Evolutionary conservation across 768 basidiomycete species (phyloP), one percentile per base, ranked within the genome.

Genomic region (Rhodotorula paludigena): DNA sequence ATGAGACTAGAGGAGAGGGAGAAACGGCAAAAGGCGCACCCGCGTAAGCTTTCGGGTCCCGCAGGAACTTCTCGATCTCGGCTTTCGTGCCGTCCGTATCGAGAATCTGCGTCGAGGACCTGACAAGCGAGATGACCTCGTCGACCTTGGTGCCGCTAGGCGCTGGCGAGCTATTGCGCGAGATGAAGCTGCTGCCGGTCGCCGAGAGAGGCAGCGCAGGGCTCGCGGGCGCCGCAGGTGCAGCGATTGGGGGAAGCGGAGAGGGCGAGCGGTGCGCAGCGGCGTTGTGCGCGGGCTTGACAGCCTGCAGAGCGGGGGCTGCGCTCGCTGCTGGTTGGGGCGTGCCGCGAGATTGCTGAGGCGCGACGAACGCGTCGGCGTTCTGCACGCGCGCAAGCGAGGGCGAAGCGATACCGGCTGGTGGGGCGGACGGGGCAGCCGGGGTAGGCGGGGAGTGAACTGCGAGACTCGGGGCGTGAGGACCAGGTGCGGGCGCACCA

Each of bases 11-110:
- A 30, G 33, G 9, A 14, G 42, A 33, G 16, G 36, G 30, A 21
- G 5, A 20, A 12, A 3, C 9, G 6, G 28, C 2, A 18, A 18
- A 3, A 11, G 28, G 32, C 57, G 51, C 38, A 66, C 69, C 53
- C 21, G 47, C 30, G 51, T 71, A 71, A 3, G 41, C 48, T 2
- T 42, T n/a, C 11, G 65, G 65, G 20, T 71, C 65, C 3, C 48
- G 52, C 39, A 71, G 25, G 59, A 71, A 71, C 32, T 33, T 47
- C 23, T 54, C 62, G 18, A 71, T 53, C 62, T 71, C 69, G 12
- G n/a, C 58, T 49, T 67, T 71, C 25, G 69, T 71, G 11, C 55
- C 58, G 36, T 66, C 69, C 25, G 38, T 44, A 8, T 28, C 61
- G 15, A 44, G n/a, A 35, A 71, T 71, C 30, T 60, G 41, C 20